Conservation (phyloP, 768 basidiomycete species). For the Macrolepiota fuliginosa region DNA sequence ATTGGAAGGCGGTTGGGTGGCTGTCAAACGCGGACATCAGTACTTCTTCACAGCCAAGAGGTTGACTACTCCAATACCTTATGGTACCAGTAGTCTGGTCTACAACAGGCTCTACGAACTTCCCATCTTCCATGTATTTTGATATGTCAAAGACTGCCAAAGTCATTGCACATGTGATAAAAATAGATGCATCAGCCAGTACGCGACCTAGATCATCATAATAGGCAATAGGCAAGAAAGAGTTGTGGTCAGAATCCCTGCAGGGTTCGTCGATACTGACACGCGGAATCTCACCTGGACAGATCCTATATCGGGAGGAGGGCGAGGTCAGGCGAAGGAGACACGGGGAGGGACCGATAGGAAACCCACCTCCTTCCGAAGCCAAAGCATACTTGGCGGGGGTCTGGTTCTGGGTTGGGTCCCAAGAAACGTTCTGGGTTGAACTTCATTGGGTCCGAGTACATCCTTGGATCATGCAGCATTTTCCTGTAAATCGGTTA, state of each 20-base stretch:
- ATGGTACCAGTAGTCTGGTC: conserved; percentile 45
- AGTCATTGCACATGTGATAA: conserved; percentile 37
- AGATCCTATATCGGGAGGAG: conserved; percentile 24
- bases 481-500: conserved; percentile 31
- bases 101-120: conserved; percentile 30
- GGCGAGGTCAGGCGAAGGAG: background rate
- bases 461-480: conserved; percentile 38
- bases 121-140: conserved; percentile 23
- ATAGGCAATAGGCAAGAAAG: background rate
- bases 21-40: conserved; percentile 18
- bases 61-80: conserved; percentile 27
- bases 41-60: background rate
- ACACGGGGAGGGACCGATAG: background rate
- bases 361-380: conserved; percentile 45
- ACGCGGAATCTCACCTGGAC: conserved; percentile 25
- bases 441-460: conserved; percentile 43
- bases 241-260: background rate
- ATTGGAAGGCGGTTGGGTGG: conserved; percentile 40
- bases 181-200: conserved; percentile 42
- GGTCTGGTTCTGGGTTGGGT: conserved; percentile 38
- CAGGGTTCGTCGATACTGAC: conserved; percentile 4
- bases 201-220: conserved; percentile 24
- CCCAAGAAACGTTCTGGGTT: conserved; percentile 47
- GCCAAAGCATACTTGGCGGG: conserved; percentile 46
- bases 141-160: conserved; percentile 41